Conservation (phyloP, 345 rosid species). For the Camelina sativa region DNA sequence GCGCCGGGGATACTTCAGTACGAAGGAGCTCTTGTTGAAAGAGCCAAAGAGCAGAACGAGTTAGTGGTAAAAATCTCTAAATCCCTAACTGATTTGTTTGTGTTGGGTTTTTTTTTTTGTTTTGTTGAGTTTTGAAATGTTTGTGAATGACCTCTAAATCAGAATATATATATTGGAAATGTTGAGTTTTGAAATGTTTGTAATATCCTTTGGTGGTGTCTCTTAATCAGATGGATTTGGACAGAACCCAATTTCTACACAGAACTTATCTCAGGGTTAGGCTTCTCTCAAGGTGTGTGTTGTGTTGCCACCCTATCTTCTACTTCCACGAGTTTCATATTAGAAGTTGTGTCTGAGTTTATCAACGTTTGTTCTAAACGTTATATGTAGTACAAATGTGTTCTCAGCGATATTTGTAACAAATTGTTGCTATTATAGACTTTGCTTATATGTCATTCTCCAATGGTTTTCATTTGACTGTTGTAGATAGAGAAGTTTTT, state of each 20-base stretch:
- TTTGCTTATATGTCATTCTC: not conserved
- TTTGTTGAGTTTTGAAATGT: not conserved
- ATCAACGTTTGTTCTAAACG: not conserved
- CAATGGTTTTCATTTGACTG: not conserved
- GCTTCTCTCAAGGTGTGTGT: constrained; percentile 70
- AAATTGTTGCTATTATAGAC: not conserved
- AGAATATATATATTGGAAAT: not conserved
- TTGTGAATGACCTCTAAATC: not conserved
- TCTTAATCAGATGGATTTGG: constrained; percentile 88
- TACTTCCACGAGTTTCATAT: not conserved
- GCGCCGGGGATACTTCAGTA: constrained; percentile 84
- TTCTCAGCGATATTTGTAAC: not conserved
- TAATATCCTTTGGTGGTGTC: constrained; percentile 66
- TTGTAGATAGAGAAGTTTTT: constrained; percentile 80
- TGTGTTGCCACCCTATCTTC: not conserved
- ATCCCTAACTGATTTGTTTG: not conserved
- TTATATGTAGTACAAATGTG: not conserved
- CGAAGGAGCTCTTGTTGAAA: constrained; percentile 52
- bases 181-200: not conserved
- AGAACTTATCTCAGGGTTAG: constrained; percentile 90
- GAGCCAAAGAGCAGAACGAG: constrained; percentile 17
- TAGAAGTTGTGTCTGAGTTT: not conserved
- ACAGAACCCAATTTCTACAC: constrained; percentile 71
- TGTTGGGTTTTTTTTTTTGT: too few relatives aligned
- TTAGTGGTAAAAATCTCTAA: not conserved